Base-by-base conservation (phyloP, 192 early-diverging fungal species). In the Podila minutissima region DNA sequence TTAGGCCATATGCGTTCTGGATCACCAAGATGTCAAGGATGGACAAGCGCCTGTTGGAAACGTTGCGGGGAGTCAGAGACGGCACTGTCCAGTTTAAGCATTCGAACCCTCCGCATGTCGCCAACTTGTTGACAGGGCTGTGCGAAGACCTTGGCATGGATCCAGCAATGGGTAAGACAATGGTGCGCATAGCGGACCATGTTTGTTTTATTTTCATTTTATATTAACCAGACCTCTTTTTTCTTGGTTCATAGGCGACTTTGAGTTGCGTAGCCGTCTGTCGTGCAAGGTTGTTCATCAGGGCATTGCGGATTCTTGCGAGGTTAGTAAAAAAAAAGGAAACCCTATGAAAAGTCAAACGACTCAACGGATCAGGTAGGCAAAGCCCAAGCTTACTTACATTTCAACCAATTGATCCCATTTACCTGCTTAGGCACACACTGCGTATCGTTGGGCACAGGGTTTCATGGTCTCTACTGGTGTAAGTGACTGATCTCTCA, bases 1-100 rank as follows among this genome's bases (percentile, higher is more conserved):
- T 46, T 71, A 88, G 86, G 48, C 69, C 83, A 15, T 92, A 92
- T 64, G 82, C 83, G 1, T 84, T 84, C 57, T 92, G 91, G 91
- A 91, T 92, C 49, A 79, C 83, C 11, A 71, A 71, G 46, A 91
- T 92, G 89, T 66, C 84, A 29, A 69, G 71, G 33, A 89, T 91
- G 83, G 89, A 92, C 75, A 73, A 74, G 24, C 74, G 88, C 35
- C 59, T 91, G 49, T 31, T 92, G 31, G 74, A 83, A n/a, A 87
- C 83, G 9, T 49, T 91, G 15, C 59, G 85, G 13, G 71, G 58
- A 22, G 75, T 92, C 20, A 64, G 84, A 19, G 38, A 37, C 32
- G 86, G 85, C 19, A 38, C 53, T 26, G 76, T 86, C 59, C 62
- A 75, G 20, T 90, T 85, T 50, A 71, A 76, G 8, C 35, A 66